Evolutionary conservation across 2,329 filamentous ascomycete species (phyloP).

Genomic region (Aspergillus calidoustus): DNA sequence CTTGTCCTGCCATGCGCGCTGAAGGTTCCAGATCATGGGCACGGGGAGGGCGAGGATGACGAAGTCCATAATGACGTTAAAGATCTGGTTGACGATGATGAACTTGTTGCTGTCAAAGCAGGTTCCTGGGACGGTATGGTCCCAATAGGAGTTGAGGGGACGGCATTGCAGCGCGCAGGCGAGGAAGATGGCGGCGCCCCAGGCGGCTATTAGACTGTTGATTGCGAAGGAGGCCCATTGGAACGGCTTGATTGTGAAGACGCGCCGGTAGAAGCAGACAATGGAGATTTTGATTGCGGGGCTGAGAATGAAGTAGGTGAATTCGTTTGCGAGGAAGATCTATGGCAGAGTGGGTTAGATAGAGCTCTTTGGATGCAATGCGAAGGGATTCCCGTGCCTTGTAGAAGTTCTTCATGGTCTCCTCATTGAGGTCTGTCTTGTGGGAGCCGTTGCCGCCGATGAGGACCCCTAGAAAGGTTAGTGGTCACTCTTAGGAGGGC

Average conservation of each 20-base stretch:
- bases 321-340: conserved; percentile 42
- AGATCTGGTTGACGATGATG: conserved; percentile 40
- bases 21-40: conserved; percentile 42
- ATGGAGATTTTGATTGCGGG: conserved; percentile 40
- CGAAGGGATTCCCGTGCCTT: conserved; percentile 27
- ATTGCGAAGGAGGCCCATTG: conserved; percentile 31
- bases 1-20: conserved; percentile 41
- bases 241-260: conserved; percentile 37
- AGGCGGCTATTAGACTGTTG: conserved; percentile 34
- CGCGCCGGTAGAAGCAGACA: conserved; percentile 41
- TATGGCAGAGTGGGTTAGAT: conserved; percentile 13
- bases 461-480: conserved; percentile 31
- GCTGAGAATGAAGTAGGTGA: conserved; percentile 40
- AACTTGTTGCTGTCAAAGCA: conserved; percentile 35
- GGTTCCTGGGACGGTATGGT: conserved; percentile 30
- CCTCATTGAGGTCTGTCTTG: conserved; percentile 21
- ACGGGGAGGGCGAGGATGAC: conserved; percentile 36
- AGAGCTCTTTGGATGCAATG: not conserved
- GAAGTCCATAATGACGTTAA: conserved; percentile 41
- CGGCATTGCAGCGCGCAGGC: conserved; percentile 40
- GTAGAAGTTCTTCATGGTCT: conserved; percentile 35
- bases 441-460: conserved; percentile 39
- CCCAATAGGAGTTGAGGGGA: conserved; percentile 37
- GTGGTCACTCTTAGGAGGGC: not conserved
- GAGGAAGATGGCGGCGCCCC: conserved; percentile 37